Evolutionary conservation across 139 green algal genomes (phyloP), one percentile per base, ranked within the genome.

Genomic region (Eudorina sp.): DNA sequence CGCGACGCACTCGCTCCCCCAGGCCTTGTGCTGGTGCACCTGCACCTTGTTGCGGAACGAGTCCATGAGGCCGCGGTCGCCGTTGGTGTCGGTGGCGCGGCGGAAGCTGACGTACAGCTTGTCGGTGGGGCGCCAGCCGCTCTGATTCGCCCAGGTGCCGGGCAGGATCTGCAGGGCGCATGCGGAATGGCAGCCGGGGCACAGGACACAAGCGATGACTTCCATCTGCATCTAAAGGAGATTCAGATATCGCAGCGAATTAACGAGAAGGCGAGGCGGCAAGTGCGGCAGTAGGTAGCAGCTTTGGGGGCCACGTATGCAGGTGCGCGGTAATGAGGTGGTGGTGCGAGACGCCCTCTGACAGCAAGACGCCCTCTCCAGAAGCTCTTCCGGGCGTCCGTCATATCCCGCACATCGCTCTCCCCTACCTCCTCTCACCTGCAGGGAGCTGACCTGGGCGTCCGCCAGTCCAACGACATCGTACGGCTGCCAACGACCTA

Each of bases 51-150:
- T 82, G 7, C 74, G 74, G 43, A 31, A 82, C 6, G 0, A 2
- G 4, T 34, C 18, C n/a, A 7, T 1, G 13, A 82, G 74, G 45
- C 74, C 74, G 46, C 29, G 2, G 74, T 82, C 74, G 13, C 11
- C 27, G n/a, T 60, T 82, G 46, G 74, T 13, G n/a, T 29, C 16
- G 8, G 43, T 82, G 27, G 25, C 41, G 27, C 31, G 74, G 8
- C 74, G 74, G 48, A 82, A 82, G 74, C 45, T 64, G 27, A 82
- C 45, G 45, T 62, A 62, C 27, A 82, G 45, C 46, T 46, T 34
- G 74, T 82, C 74, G 29, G 43, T 41, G 1, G 19, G 2, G 4
- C 21, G 29, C 74, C 74, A 82, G 45, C 45, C 74, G 29, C 45
- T 66, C 3, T 51, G 34, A 36, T 23, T 23, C 29, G 43, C 45